Percentiles rank a stretch among this genome's conserved stretches.
These are phyloP conservation scores for Eucalyptus viminalis DNA, from an alignment of 345 rosid species.

Conservation along the genomic window DNA sequence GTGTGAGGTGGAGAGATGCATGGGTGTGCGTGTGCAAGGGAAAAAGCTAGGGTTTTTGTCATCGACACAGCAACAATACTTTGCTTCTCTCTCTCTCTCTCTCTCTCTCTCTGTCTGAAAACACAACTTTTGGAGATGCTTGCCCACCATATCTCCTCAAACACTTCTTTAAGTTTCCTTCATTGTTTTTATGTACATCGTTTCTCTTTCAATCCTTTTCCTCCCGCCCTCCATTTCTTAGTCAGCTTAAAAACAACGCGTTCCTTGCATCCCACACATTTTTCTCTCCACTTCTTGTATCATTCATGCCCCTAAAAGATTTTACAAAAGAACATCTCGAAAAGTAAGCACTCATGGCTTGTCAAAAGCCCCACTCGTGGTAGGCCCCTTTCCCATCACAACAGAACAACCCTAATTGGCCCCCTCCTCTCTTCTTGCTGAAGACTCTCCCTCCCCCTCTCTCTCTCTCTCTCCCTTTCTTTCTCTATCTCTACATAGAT, in stretches of 20 bases:
- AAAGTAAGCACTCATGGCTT: slow-evolving; percentile 36
- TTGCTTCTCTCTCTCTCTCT: neutral
- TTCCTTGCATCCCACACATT: slow-evolving; percentile 34
- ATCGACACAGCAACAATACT: neutral
- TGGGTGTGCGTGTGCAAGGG: slow-evolving; percentile 10
- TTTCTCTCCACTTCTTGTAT: neutral
- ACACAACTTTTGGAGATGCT: slow-evolving; percentile 39
- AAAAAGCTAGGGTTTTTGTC: neutral
- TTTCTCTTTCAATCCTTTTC: slow-evolving; percentile 3
- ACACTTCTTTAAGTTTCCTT: slow-evolving; percentile 17
- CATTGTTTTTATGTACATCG: neutral
- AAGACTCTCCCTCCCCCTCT: slow-evolving; percentile 5
- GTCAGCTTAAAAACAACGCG: slow-evolving; percentile 83
- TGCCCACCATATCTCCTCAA: slow-evolving; percentile 57
- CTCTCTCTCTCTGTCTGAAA: neutral
- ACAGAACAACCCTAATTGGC: neutral
- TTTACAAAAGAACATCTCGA: slow-evolving; percentile 1
- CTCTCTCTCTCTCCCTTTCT: neutral
- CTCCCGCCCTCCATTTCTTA: slow-evolving; percentile 11
- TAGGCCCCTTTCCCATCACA: slow-evolving; percentile 22
- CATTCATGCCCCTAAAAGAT: neutral
- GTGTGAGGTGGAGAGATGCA: neutral
- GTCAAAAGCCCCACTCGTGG: slow-evolving; percentile 21
- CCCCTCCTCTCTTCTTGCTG: slow-evolving; percentile 9
- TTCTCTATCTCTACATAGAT: neutral